Evolutionary conservation across 176 grass and related monocot species (phyloP).

Genomic region (Triticum aestivum): IWGSC_CS_RefSeq_v2.1 NC_057799.1:210689512-210690011

Average conservation of each 20-base stretch:
- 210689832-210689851: conserved; percentile 48
- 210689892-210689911: conserved; percentile 57
- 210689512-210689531: conserved; percentile 56
- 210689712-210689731: conserved; percentile 12
- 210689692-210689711: neutral
- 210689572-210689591: conserved; percentile 56
- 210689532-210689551: conserved; percentile 67
- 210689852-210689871: conserved; percentile 30
- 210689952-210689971: neutral
- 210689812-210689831: conserved; percentile 51
- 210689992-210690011: conserved; percentile 42
- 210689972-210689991: conserved; percentile 20
- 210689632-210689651: conserved; percentile 62
- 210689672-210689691: neutral
- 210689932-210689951: conserved; percentile 76
- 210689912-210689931: conserved; percentile 97
- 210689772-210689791: conserved; percentile 49
- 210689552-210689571: conserved; percentile 58
- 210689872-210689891: conserved; percentile 24
- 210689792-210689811: conserved; percentile 41
- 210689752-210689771: neutral
- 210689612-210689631: conserved; percentile 70
- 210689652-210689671: conserved; percentile 26
- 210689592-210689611: conserved; percentile 64
- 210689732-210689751: conserved; percentile 40